phyloP scores from a whole-genome alignment of 164 flowering plant genomes.

The Magnolia sinica region DNA sequence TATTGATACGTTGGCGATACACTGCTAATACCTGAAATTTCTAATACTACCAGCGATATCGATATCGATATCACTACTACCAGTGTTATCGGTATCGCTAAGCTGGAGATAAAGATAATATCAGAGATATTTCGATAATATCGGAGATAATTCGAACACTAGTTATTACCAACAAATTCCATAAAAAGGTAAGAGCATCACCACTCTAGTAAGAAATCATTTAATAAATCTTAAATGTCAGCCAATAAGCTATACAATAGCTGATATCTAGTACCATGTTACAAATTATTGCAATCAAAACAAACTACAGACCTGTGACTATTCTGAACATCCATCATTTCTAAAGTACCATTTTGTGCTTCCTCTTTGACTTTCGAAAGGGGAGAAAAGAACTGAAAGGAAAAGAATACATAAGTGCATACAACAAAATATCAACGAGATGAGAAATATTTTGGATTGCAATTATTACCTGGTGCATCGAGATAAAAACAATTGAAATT shows the following conservation, averaged over 20 bases:
- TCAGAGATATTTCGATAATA: too few species aligned
- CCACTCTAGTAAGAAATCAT: too few species aligned
- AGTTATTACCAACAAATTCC: too few species aligned
- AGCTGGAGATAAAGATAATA: too few species aligned
- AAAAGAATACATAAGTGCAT: constrained; percentile 7
- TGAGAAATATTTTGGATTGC: not conserved
- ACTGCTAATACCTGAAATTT: too few species aligned
- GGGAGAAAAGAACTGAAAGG: constrained; percentile 80
- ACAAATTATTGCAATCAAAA: constrained; percentile 2
- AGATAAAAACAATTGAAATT: constrained; percentile 97
- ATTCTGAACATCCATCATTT: constrained; percentile 44
- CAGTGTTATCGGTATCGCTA: too few species aligned
- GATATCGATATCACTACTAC: too few species aligned
- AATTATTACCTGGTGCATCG: constrained; percentile 93
- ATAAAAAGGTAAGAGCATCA: too few species aligned
- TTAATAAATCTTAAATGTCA: not conserved
- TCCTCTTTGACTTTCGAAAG: constrained; percentile 86
- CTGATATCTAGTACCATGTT: not conserved
- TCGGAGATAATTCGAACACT: too few species aligned
- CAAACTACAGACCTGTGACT: constrained; percentile 42
- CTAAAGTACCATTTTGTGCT: constrained; percentile 51
- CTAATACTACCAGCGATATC: too few species aligned
- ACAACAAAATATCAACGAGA: not conserved
- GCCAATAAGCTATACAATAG: not conserved
- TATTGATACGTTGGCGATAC: too few species aligned